phyloP scores from a whole-genome alignment of 257 asterid genomes.

The Lycium ferocissimum region DNA sequence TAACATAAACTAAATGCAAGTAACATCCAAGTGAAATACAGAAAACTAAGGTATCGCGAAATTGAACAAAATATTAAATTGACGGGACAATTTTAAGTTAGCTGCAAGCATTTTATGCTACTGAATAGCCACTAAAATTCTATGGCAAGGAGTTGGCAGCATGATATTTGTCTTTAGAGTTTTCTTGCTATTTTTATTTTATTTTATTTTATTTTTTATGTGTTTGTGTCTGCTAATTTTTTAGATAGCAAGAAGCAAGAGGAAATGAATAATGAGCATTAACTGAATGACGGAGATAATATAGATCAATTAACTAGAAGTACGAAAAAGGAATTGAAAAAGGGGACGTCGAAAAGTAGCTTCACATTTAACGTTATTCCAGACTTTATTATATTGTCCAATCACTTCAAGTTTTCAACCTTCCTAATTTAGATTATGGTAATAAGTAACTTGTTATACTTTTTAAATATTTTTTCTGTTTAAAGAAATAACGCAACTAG shows the following conservation, averaged over 20 bases:
- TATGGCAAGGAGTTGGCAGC: not conserved
- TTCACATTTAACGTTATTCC: slow-evolving; percentile 9
- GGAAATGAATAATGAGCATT: not conserved
- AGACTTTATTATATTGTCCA: not conserved
- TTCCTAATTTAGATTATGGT: not conserved
- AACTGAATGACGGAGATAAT: not conserved
- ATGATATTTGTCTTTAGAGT: not conserved
- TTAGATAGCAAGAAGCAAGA: not conserved
- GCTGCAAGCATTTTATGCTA: not conserved
- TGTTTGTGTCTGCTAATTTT: not conserved
- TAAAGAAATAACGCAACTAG: not conserved
- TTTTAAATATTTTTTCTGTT: not conserved
- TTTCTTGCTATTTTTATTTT: no score
- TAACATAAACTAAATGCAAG: not conserved
- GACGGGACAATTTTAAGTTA: not conserved
- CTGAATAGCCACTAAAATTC: not conserved
- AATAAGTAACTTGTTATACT: not conserved
- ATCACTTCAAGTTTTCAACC: not conserved
- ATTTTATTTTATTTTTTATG: no score
- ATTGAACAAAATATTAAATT: not conserved
- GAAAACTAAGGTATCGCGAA: not conserved
- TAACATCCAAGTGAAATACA: not conserved
- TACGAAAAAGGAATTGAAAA: not conserved
- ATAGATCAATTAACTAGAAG: not conserved
- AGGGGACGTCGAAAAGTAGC: not conserved